A percentile compares a stretch with the other conserved stretches of the same genome.
phyloP scores from a whole-genome alignment of 2,329 filamentous ascomycete genomes.

The Hypoxylon sp. region DNA sequence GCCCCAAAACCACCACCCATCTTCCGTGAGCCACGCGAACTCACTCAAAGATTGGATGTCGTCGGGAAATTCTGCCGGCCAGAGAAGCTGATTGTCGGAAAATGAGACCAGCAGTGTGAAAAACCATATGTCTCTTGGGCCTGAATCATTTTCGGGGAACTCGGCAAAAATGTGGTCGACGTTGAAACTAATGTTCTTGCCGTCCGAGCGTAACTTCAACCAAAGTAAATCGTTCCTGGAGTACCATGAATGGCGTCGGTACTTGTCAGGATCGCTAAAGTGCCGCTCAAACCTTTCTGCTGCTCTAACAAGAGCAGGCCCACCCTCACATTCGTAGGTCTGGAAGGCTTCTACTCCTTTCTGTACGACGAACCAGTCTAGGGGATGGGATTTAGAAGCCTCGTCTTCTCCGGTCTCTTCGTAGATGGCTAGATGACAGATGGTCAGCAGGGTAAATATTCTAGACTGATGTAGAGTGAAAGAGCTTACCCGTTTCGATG shows the following conservation, averaged over 20 bases:
- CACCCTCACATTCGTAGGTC: not conserved
- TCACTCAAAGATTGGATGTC: too few relatives aligned
- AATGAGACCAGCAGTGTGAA: not conserved
- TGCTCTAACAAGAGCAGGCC: not conserved
- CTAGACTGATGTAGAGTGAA: not conserved
- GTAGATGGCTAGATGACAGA: too few relatives aligned
- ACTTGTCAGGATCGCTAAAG: not conserved
- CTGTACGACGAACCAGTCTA: not conserved
- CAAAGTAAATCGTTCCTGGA: not conserved
- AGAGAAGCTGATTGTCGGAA: not conserved
- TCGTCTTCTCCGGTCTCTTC: too few relatives aligned
- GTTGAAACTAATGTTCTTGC: not conserved
- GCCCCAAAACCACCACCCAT: too few relatives aligned
- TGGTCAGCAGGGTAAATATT: not conserved
- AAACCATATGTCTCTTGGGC: conserved; percentile 18
- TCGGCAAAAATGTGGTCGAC: not conserved
- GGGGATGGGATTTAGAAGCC: not conserved
- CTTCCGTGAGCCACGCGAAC: too few relatives aligned
- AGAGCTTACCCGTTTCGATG: conserved; percentile 3
- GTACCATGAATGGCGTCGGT: not conserved
- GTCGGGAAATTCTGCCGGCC: too few relatives aligned
- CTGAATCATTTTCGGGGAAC: conserved; percentile 5
- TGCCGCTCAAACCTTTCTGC: not conserved
- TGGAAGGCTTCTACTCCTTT: not conserved
- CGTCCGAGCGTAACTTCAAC: not conserved